Evolutionary conservation across 352 stramenopile species (phyloP), one percentile per base, ranked within the genome.

Genomic region (Phytophthora hibernalis): DNA sequence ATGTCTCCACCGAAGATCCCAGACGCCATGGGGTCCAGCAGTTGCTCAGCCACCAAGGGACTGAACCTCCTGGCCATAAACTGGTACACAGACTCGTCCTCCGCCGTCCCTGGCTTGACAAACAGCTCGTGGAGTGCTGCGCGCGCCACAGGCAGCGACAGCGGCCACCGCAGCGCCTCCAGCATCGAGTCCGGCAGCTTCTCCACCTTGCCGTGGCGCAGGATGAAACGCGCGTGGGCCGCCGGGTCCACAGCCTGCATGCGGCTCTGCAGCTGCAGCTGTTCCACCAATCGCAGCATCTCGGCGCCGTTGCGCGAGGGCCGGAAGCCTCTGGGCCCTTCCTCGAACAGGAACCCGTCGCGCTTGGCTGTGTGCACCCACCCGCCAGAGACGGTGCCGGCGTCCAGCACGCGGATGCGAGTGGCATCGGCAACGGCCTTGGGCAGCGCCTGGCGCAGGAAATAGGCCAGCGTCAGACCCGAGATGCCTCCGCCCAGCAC

Each of bases 1-100:
- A 95, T 91, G 55, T 96, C 86, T 28, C 90, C 90, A n/a, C 84
- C 87, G 60, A 95, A 97, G 69, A 97, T 97, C 5, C 90, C 90
- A 5, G 85, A 95, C 5, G 75, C 67, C 59, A 97, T 81, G 9
- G 90, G 84, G 61, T 97, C 90, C 54, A 95, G 60, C 28, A 97
- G 77, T 3, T 71, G 73, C 54, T 97, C 83, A 0, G 90, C 90
- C 16, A 97, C 80, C 8, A 92, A 54, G 1, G 84, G 77, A 57
- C 85, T 92, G 63, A 97, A 96, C 21, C 89, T 77, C 24, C 90
- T 78, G 7, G 71, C 56, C 0, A 86, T 79, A 51, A 96, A 97
- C n/a, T 80, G 79, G 68, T 96, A 92, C 24, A 96, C 73, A 1
- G 84, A 92, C 64, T 97, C 89, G 47, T 96, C 90, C 16, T 82